These are phyloP conservation scores for Limonium bicolor DNA, from an alignment of 148 eudicot genomes.

Conservation along the genomic window DNA sequence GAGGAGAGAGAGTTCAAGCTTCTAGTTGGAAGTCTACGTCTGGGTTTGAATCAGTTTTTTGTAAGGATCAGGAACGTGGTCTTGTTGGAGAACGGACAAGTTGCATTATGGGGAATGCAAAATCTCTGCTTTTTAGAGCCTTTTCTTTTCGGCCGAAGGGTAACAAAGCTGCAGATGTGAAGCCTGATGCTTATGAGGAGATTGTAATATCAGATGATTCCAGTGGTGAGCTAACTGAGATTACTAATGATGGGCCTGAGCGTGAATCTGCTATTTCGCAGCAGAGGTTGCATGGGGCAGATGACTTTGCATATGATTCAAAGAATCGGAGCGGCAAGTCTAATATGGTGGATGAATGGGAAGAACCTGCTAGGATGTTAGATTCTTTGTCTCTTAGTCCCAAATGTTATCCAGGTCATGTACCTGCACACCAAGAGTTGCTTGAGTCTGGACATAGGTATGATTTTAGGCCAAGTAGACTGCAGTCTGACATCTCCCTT, in stretches of 20 bases:
- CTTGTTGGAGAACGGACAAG: no score
- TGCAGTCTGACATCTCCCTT: slow-evolving; percentile 26
- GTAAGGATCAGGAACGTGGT: no score
- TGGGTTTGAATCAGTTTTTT: no score
- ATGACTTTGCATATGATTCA: slow-evolving; percentile 5
- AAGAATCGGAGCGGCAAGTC: slow-evolving; percentile 14
- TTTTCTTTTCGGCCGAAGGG: no score
- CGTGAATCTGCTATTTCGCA: slow-evolving; percentile 13
- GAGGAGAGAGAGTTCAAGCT: no score
- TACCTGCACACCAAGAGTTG: slow-evolving; percentile 29
- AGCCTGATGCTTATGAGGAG: slow-evolving; percentile 10
- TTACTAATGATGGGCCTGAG: slow-evolving; percentile 18
- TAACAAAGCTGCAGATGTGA: no score
- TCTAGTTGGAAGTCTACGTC: no score
- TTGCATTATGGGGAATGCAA: no score
- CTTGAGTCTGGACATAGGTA: slow-evolving; percentile 14
- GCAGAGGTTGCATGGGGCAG: slow-evolving; percentile 6
- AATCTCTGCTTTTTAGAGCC: no score
- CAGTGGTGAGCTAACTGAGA: slow-evolving; percentile 24
- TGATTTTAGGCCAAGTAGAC: slow-evolving; percentile 10
- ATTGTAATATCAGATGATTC: slow-evolving; percentile 29
- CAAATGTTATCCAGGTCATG: slow-evolving; percentile 2
- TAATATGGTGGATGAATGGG: slow-evolving; percentile 15
- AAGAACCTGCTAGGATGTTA: slow-evolving; percentile 15
- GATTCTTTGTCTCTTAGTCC: slow-evolving; percentile 11